Evolutionary conservation across 495 filamentous ascomycete species (phyloP).

Genomic region (Barbatosphaeria neglecta): DNA sequence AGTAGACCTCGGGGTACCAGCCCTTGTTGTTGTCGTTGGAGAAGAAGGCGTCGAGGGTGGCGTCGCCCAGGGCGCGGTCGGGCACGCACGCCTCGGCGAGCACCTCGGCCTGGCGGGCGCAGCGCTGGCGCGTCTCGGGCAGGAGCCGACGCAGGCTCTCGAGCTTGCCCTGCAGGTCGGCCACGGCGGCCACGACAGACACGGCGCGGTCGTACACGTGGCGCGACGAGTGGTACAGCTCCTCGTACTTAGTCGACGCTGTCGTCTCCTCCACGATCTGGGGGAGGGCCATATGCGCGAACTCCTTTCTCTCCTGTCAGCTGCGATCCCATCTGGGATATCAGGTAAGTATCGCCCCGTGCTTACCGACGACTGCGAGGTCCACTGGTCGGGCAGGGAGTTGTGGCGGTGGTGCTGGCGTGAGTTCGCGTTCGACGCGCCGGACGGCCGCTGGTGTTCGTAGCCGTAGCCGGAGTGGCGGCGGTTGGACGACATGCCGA

Average conservation of each 20-base stretch:
- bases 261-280: not conserved
- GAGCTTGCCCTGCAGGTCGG: not conserved
- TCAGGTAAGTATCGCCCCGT: not conserved
- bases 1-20: not conserved
- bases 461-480: too few relatives aligned
- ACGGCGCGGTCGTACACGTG: not conserved
- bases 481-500: too few relatives aligned
- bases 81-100: not conserved
- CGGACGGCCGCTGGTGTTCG: too few relatives aligned
- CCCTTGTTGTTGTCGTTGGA: not conserved
- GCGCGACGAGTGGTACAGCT: not conserved
- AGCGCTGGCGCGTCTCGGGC: not conserved
- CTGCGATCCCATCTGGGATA: not conserved
- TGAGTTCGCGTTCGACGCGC: too few relatives aligned
- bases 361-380: not conserved
- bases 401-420: too few relatives aligned
- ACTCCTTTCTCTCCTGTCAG: not conserved
- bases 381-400: too few relatives aligned
- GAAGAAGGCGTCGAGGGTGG: not conserved
- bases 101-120: not conserved
- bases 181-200: not conserved
- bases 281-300: not conserved
- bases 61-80: not conserved
- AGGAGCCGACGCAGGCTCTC: not conserved
- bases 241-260: too few relatives aligned